Base-by-base conservation (phyloP, 345 rosid species). In the Murraya koenigii region DNA sequence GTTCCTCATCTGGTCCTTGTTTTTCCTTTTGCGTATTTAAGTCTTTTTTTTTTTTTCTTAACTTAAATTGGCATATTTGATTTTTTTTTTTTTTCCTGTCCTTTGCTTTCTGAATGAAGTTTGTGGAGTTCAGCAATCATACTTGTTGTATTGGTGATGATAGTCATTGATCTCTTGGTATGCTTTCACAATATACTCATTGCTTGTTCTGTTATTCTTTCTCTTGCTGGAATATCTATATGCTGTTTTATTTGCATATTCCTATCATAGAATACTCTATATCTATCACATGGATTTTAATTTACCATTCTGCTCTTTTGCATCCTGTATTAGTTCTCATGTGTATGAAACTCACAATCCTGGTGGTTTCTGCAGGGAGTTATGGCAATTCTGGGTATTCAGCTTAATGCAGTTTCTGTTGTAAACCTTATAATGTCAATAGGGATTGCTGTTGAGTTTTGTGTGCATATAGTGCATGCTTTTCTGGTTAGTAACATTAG, bases 391-490 rank as follows among this genome's bases (percentile, higher is more conserved):
- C 83, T 93, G 78, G 86, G 86, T 62, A 95, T 95, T 83, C 99
- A 95, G 85, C 88, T 95, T 75, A 95, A 95, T 82, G 99, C 99
- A 36, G 92, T 95, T 78, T 95, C 99, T 70, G 96, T 92, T 41
- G 98, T 95, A 74, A 95, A 95, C 86, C 90, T 95, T 64, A 83
- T 95, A 44, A 95, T 95, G 99, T 88, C 99, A 22, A 89, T 95
- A 47, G 99, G 99, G 83, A 95, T 95, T 80, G 92, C 92, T 73
- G 97, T 93, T 22, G 98, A 95, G 86, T 95, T 95, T 83, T 95
- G 99, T 72, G 94, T 95, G 68, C 99, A 95, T 79, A 86, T 95
- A 85, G 81, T 89, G 70, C 95, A 93, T 82, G 97, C 97, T 62
- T 95, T 93, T 86, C 72, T 90, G 88, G 99, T 95, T 68, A 87